phyloP scores from a whole-genome alignment of 169 alveolate genomes.

The Plasmodium billcollinsi region DNA sequence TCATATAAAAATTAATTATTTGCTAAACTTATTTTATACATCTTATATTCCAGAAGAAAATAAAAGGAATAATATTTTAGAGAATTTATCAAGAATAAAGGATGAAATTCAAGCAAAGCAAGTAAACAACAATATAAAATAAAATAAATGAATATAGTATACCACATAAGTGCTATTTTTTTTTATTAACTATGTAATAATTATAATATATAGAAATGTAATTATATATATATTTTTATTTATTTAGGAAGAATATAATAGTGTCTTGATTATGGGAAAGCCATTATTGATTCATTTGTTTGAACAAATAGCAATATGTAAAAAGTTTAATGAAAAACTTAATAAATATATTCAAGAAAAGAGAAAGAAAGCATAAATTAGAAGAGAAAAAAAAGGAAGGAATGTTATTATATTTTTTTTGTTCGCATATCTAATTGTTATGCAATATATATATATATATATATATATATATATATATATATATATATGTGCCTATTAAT shows the following conservation, averaged over 20 bases:
- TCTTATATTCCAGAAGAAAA: conserved; percentile 64
- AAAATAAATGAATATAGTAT: neutral
- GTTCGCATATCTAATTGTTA: too few species aligned
- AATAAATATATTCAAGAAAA: conserved; percentile 59
- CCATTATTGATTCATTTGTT: conserved; percentile 63
- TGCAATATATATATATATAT: too few species aligned
- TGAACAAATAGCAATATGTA: conserved; percentile 70
- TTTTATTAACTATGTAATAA: too few species aligned
- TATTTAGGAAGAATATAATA: conserved; percentile 64
- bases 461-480: too few species aligned
- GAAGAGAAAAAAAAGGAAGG: neutral
- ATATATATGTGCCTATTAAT: too few species aligned
- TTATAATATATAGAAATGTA: too few species aligned
- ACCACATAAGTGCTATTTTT: neutral
- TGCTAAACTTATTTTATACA: conserved; percentile 61
- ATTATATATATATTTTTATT: conserved; percentile 3
- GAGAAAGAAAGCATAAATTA: conserved; percentile 36
- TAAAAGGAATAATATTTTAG: conserved; percentile 47
- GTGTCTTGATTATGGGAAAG: conserved; percentile 70
- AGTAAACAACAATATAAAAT: conserved; percentile 11
- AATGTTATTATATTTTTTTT: neutral
- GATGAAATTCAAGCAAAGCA: conserved; percentile 70
- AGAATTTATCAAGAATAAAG: conserved; percentile 52
- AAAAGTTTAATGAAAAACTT: conserved; percentile 71
- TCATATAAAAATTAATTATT: conserved; percentile 60